A percentile compares a stretch with the other conserved stretches of the same genome.
These are phyloP conservation scores for Penicillium salamii DNA, from an alignment of 495 filamentous ascomycete species.

Conservation along the genomic window DNA sequence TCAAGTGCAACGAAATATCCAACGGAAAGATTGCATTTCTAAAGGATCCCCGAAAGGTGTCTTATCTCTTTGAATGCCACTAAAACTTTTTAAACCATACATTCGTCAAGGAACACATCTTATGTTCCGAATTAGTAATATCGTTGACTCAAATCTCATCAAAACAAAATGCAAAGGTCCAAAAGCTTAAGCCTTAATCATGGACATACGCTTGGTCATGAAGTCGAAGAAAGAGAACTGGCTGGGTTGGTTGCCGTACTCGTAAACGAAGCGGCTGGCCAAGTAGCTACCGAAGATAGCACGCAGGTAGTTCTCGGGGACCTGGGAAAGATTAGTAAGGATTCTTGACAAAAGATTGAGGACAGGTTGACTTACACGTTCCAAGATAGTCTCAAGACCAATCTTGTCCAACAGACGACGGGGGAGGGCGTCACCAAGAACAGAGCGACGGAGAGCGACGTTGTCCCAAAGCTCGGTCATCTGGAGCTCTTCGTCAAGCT, in stretches of 20 bases:
- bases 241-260: conserved; percentile 85
- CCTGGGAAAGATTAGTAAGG: conserved; percentile 44
- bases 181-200: conserved; percentile 27
- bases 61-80: background rate
- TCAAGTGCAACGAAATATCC: too few species aligned
- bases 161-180: background rate
- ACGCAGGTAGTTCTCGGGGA: conserved; percentile 88
- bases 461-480: conserved; percentile 90
- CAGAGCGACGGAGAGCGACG: conserved; percentile 67
- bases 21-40: background rate
- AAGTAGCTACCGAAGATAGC: conserved; percentile 95
- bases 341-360: conserved; percentile 1
- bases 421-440: conserved; percentile 83
- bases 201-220: conserved; percentile 53
- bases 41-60: background rate
- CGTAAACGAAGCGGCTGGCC: conserved; percentile 92
- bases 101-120: conserved; percentile 22
- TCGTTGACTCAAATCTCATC: conserved; percentile 1
- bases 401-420: conserved; percentile 82
- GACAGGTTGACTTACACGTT: conserved; percentile 54
- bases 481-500: conserved; percentile 92
- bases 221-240: conserved; percentile 99
- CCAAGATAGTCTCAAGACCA: conserved; percentile 80
- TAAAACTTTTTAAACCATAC: conserved; percentile 26
- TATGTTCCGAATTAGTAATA: conserved; percentile 21